Conservation (phyloP, 2,329 filamentous ascomycete species). For the Calonectria pseudoturangicola region DNA sequence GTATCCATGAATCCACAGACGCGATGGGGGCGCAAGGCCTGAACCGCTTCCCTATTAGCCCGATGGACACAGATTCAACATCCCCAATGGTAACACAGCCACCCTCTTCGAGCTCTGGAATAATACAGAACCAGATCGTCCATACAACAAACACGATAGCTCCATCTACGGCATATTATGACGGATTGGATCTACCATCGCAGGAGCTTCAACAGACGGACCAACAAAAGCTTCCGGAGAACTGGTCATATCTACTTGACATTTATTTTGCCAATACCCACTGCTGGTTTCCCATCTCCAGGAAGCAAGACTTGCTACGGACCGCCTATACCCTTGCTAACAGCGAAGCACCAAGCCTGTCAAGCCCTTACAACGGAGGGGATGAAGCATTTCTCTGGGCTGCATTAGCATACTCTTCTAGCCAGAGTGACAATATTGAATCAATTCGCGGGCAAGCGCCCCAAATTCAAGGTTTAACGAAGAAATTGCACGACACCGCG, state of each 20-base stretch:
- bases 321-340: constrained; percentile 33
- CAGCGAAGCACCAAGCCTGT: background rate
- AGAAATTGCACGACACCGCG: background rate
- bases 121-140: background rate
- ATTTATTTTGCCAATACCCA: constrained; percentile 37
- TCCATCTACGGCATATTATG: background rate
- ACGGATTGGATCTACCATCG: background rate
- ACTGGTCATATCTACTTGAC: constrained; percentile 37
- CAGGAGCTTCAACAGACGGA: background rate
- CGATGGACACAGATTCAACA: constrained; percentile 26
- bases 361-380: background rate
- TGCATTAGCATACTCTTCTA: constrained; percentile 27
- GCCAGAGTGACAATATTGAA: constrained; percentile 11
- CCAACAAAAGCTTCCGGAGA: background rate
- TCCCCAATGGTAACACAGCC: background rate
- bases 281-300: constrained; percentile 40
- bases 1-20: background rate
- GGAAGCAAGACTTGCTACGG: constrained; percentile 39
- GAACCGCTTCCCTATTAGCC: constrained; percentile 9
- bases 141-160: background rate
- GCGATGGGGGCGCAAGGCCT: background rate
- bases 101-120: background rate
- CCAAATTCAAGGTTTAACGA: background rate
- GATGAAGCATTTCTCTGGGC: constrained; percentile 37
- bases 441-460: background rate